Evolutionary conservation across 257 asterid genomes (phyloP).

Genomic region (Plantago ovata): DNA sequence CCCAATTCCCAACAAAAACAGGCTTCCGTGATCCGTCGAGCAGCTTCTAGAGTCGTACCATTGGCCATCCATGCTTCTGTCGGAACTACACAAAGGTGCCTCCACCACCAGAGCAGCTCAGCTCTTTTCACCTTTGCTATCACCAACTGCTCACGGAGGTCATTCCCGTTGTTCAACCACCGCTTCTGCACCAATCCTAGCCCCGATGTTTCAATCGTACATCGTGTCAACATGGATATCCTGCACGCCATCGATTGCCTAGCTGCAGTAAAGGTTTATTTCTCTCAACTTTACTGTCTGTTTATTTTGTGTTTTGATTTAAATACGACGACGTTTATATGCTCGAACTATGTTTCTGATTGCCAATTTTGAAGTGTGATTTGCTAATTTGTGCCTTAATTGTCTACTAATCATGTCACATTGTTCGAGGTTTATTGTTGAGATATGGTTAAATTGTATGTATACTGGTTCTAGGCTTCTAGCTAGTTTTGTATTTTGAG

Average conservation of each 20-base stretch:
- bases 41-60: conserved; percentile 36
- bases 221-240: conserved; percentile 53
- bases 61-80: conserved; percentile 24
- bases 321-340: not conserved
- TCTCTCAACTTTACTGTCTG: not conserved
- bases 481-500: too few relatives aligned
- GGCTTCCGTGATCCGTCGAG: conserved; percentile 32
- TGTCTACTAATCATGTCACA: too few relatives aligned
- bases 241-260: conserved; percentile 44
- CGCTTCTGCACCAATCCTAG: conserved; percentile 34
- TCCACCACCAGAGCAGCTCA: conserved; percentile 34
- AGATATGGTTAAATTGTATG: too few relatives aligned
- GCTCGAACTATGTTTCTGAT: too few relatives aligned
- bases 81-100: conserved; percentile 29
- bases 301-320: not conserved
- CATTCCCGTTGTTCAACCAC: conserved; percentile 40
- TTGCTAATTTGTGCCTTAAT: too few relatives aligned
- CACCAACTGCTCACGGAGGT: conserved; percentile 22
- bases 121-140: conserved; percentile 34
- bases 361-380: too few relatives aligned
- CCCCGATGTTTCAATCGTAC: conserved; percentile 52
- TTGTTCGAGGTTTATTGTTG: too few relatives aligned
- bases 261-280: conserved; percentile 27
- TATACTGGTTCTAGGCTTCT: too few relatives aligned
- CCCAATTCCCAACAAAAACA: not conserved